Conservation (phyloP, 306 rosid species). For the Pterocarpus macrocarpus region DNA sequence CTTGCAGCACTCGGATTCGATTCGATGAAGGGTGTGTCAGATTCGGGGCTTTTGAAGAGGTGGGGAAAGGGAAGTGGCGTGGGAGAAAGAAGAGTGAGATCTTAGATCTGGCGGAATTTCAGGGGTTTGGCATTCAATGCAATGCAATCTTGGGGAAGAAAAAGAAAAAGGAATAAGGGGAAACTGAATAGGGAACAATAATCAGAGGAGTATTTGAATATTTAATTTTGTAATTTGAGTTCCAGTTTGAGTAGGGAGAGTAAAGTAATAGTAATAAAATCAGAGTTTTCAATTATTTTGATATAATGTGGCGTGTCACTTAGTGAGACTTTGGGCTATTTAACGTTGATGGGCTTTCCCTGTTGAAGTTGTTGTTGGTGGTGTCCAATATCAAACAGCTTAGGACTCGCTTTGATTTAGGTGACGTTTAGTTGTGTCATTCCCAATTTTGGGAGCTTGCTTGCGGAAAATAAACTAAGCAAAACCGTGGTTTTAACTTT, state of each 20-base stretch:
- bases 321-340: conserved; percentile 3
- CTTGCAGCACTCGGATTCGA: background rate
- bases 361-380: background rate
- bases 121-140: background rate
- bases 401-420: background rate
- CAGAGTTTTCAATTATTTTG: no score
- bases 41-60: conserved; percentile 26
- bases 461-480: background rate
- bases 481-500: background rate
- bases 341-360: background rate
- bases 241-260: no score
- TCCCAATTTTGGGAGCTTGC: background rate
- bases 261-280: no score
- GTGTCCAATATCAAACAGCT: background rate
- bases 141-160: no score
- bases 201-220: no score
- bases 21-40: background rate
- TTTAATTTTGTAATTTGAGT: no score
- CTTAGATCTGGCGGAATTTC: conserved; percentile 18
- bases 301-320: background rate
- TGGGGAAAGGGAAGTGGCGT: background rate
- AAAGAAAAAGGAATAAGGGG: no score
- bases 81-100: background rate
- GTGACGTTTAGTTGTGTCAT: background rate
- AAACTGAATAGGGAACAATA: no score